phyloP scores from a whole-genome alignment of 2,329 filamentous ascomycete genomes.

The Colletotrichum euphorbiae region DNA sequence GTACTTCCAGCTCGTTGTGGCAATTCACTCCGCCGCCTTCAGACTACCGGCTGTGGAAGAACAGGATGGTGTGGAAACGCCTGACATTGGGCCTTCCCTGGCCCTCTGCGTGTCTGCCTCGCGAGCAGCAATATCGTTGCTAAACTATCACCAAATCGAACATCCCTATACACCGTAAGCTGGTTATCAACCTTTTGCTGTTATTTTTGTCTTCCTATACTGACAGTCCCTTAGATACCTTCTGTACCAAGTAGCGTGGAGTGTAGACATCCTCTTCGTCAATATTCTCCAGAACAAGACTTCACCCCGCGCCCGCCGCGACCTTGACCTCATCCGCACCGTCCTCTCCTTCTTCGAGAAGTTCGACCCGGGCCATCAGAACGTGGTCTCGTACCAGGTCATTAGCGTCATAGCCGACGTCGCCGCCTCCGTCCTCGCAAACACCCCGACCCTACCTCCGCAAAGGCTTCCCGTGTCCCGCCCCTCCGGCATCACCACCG shows the following conservation, averaged over 20 bases:
- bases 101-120: conserved; percentile 30
- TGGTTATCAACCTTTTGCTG: not conserved
- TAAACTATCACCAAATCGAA: conserved; percentile 32
- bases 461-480: conserved; percentile 28
- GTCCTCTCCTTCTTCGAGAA: conserved; percentile 35
- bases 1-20: conserved; percentile 35
- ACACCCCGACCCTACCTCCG: conserved; percentile 33
- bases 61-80: conserved; percentile 20
- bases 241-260: conserved; percentile 31
- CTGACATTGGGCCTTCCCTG: conserved; percentile 19
- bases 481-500: not conserved
- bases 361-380: conserved; percentile 24
- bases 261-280: conserved; percentile 34
- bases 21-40: conserved; percentile 33
- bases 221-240: conserved; percentile 10
- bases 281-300: conserved; percentile 34
- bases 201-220: no score
- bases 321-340: conserved; percentile 34
- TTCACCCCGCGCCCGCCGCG: conserved; percentile 24
- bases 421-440: conserved; percentile 31
- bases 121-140: conserved; percentile 31
- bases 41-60: conserved; percentile 18
- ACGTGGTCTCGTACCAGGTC: conserved; percentile 24
- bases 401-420: conserved; percentile 30
- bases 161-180: conserved; percentile 31